Evolutionary conservation across 2,329 filamentous ascomycete species (phyloP).

Genomic region (Tetracladium maxilliforme): DNA sequence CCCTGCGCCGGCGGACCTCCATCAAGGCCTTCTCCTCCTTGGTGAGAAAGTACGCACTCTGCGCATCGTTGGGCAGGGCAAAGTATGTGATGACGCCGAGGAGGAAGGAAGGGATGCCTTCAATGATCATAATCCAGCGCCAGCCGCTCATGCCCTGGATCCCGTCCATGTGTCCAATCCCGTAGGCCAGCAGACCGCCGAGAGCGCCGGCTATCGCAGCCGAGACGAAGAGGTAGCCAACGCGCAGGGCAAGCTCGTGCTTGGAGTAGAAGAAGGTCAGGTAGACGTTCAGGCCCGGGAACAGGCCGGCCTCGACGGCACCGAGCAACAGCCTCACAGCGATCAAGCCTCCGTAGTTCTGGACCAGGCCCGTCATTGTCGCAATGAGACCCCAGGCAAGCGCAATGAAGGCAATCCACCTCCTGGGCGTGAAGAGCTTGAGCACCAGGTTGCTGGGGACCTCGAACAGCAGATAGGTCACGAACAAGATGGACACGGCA

Average conservation of each 20-base stretch:
- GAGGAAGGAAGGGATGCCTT: conserved; percentile 39
- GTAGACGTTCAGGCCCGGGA: conserved; percentile 42
- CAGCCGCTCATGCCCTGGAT: conserved; percentile 40
- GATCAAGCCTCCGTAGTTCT: conserved; percentile 44
- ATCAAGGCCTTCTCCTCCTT: conserved; percentile 35
- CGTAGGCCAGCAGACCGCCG: conserved; percentile 50
- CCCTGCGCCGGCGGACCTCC: conserved; percentile 26
- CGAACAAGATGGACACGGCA: conserved; percentile 35
- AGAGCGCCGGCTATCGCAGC: conserved; percentile 48
- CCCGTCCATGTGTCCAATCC: conserved; percentile 48
- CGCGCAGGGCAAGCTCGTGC: conserved; percentile 42
- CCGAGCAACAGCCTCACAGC: conserved; percentile 51
- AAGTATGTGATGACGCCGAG: conserved; percentile 39
- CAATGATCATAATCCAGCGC: conserved; percentile 48
- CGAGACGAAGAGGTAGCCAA: conserved; percentile 46
- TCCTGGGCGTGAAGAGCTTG: conserved; percentile 33
- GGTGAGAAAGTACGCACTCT: conserved; percentile 41
- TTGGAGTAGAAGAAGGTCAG: conserved; percentile 51
- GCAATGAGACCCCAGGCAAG: conserved; percentile 17
- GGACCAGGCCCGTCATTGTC: conserved; percentile 44
- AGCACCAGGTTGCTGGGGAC: conserved; percentile 36
- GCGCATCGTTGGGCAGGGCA: conserved; percentile 40
- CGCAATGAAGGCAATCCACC: conserved; percentile 27
- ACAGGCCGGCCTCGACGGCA: conserved; percentile 31
- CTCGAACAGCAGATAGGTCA: conserved; percentile 29